Conservation (phyloP, 768 basidiomycete genomes). For the Boletus rubescentipes region DNA sequence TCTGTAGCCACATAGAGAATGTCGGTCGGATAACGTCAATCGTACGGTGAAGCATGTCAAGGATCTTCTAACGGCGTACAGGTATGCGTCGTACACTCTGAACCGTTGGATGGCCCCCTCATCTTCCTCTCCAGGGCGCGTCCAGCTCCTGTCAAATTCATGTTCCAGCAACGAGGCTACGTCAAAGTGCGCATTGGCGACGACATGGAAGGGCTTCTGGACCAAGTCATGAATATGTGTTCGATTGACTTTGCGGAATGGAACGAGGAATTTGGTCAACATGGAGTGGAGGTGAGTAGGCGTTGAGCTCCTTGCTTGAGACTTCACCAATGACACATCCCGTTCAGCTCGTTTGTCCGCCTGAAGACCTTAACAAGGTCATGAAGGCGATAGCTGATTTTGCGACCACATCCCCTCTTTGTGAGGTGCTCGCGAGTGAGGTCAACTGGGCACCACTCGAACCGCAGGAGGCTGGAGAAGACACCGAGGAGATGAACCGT, state of each 20-base stretch:
- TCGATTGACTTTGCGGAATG: slow-evolving; percentile 47
- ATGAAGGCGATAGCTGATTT: slow-evolving; percentile 34
- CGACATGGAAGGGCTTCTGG: slow-evolving; percentile 37
- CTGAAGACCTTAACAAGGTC: slow-evolving; percentile 39
- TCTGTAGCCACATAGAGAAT: slow-evolving; percentile 43
- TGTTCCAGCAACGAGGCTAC: slow-evolving; percentile 58
- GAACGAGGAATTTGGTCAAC: slow-evolving; percentile 33
- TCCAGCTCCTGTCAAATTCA: slow-evolving; percentile 61
- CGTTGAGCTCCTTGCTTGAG: not conserved
- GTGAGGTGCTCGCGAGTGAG: slow-evolving; percentile 48
- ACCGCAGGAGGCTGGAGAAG: slow-evolving; percentile 35
- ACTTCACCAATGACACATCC: not conserved
- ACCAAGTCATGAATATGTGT: slow-evolving; percentile 39
- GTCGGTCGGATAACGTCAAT: slow-evolving; percentile 61
- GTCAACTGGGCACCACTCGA: slow-evolving; percentile 56
- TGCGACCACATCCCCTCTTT: slow-evolving; percentile 26
- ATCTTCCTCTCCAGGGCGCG: slow-evolving; percentile 46
- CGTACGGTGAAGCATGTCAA: slow-evolving; percentile 59
- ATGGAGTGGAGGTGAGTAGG: slow-evolving; percentile 34
- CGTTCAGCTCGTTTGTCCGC: slow-evolving; percentile 45
- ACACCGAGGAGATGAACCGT: slow-evolving; percentile 34
- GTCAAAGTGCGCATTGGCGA: slow-evolving; percentile 45
- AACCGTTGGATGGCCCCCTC: not conserved
- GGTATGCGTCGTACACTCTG: slow-evolving; percentile 34
- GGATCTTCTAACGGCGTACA: slow-evolving; percentile 47